Base-by-base conservation (phyloP, 768 basidiomycete genomes). In the Psilocybe tampanensis region DNA sequence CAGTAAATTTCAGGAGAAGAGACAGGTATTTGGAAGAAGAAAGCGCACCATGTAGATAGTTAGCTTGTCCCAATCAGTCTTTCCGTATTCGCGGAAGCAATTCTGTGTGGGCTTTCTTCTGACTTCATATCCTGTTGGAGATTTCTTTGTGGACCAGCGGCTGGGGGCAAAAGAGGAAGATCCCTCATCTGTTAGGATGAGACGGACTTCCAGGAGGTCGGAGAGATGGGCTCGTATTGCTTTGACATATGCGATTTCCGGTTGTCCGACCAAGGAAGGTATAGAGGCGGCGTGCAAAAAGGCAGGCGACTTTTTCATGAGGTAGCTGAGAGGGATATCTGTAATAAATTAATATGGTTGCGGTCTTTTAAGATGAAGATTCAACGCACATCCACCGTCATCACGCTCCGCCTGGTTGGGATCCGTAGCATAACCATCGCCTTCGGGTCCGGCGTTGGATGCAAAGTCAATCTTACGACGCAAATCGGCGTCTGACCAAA, bases 21-120 rank as follows among this genome's bases (percentile, higher is more conserved):
- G 17, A 26, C 12, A 23, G 12, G n/a, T 42, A 41, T 9, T 3
- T 15, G 17, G n/a, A 39, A 43, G 21, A 42, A 44, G 19, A 15
- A 48, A 24, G 74, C 83, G 52, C 59, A 93, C 92, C 61, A 92
- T 68, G 64, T 94, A 94, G 9, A 88, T 60, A 0, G 87, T 90
- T 53, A 80, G 62, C 1, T 76, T 66, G 8, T 89, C 81, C 91
- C 92, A 93, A 12, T 84, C 77, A 12, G 23, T 66, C 68, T 64
- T 79, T 65, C 56, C 66, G 56, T 56, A 64, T 19, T 58, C 41
- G 57, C 63, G 61, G 47, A 70, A 49, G 52, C 66, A 43, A 9
- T 32, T 59, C 64, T 19, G 61, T 17, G 62, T 62, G 55, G 77
- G 76, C 56, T 77, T 82, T 55, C 84, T 72, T 12, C 89, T 79